Percentiles rank a stretch among this genome's conserved stretches.
Evolutionary conservation across 2,329 filamentous ascomycete species (phyloP).

Genomic region (Albophoma yamanashiensis): DNA sequence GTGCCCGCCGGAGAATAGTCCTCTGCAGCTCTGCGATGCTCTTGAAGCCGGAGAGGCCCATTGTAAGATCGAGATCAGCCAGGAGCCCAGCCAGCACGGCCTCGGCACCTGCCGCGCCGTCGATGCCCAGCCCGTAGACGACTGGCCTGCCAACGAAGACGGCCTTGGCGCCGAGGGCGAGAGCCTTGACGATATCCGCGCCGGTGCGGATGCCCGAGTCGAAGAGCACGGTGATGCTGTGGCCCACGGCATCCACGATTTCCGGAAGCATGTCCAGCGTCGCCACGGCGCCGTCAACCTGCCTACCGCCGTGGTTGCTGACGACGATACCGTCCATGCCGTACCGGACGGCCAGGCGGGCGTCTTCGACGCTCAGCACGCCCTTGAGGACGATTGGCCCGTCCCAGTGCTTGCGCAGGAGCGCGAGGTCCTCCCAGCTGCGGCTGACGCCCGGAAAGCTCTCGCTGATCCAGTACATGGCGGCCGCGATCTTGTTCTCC

Average conservation of each 20-base stretch:
- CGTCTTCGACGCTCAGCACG: slow-evolving; percentile 28
- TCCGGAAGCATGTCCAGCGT: slow-evolving; percentile 43
- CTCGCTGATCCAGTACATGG: slow-evolving; percentile 38
- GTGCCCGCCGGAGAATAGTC: slow-evolving; percentile 19
- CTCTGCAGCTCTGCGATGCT: slow-evolving; percentile 25
- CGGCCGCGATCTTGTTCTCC: slow-evolving; percentile 37
- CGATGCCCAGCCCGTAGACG: slow-evolving; percentile 23
- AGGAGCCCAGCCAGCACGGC: slow-evolving; percentile 31
- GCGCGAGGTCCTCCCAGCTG: slow-evolving; percentile 50
- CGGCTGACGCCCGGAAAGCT: slow-evolving; percentile 36
- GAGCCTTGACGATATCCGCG: slow-evolving; percentile 27
- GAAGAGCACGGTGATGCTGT: slow-evolving; percentile 44
- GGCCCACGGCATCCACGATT: slow-evolving; percentile 44
- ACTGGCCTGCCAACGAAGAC: slow-evolving; percentile 33
- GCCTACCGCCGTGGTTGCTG: slow-evolving; percentile 31
- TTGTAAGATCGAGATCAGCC: slow-evolving; percentile 37
- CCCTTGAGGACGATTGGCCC: slow-evolving; percentile 36
- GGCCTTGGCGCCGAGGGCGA: slow-evolving; percentile 28
- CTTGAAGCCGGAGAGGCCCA: slow-evolving; percentile 42
- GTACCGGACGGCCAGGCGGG: slow-evolving; percentile 22
- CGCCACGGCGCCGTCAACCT: slow-evolving; percentile 25
- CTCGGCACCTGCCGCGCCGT: slow-evolving; percentile 41
- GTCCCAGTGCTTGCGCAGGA: slow-evolving; percentile 49
- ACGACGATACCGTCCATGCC: slow-evolving; percentile 29
- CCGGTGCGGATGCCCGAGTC: slow-evolving; percentile 29